A percentile compares a stretch with the other conserved stretches of the same genome.
Conservation (phyloP, 345 rosid species). For the Brassica cretica region DNA sequence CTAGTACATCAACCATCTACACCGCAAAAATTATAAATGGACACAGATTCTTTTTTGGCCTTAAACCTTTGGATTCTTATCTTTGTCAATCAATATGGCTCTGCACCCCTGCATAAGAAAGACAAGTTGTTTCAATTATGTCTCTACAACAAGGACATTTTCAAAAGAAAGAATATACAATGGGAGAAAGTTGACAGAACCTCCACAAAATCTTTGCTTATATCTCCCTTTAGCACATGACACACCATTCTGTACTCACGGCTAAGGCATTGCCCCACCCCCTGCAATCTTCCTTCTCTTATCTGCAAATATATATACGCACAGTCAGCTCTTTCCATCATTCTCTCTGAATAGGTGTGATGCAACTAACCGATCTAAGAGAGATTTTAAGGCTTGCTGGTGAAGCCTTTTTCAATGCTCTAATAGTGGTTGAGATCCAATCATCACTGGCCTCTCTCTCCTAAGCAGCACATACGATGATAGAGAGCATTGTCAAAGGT, state of each 20-base stretch:
- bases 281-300: conserved; percentile 86
- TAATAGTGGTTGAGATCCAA: conserved; percentile 61
- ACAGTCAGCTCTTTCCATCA: conserved; percentile 22
- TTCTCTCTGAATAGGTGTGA: neutral
- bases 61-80: conserved; percentile 75
- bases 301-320: conserved; percentile 49
- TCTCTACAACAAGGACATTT: neutral
- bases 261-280: conserved; percentile 75
- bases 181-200: conserved; percentile 40
- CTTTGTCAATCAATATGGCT: conserved; percentile 85
- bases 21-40: conserved; percentile 2
- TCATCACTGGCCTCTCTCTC: conserved; percentile 61
- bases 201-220: conserved; percentile 90
- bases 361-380: conserved; percentile 66
- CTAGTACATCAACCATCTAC: neutral
- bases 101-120: conserved; percentile 77
- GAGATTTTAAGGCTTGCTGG: conserved; percentile 89
- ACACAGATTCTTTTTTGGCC: neutral
- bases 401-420: conserved; percentile 65
- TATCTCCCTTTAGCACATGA: conserved; percentile 71
- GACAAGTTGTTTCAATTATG: neutral
- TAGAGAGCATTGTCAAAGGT: conserved; percentile 16
- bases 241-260: conserved; percentile 89
- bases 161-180: neutral
- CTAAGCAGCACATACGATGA: conserved; percentile 38